phyloP scores from a whole-genome alignment of 371 early-diverging fungal species.

The Apophysomyces ossiformis region DNA sequence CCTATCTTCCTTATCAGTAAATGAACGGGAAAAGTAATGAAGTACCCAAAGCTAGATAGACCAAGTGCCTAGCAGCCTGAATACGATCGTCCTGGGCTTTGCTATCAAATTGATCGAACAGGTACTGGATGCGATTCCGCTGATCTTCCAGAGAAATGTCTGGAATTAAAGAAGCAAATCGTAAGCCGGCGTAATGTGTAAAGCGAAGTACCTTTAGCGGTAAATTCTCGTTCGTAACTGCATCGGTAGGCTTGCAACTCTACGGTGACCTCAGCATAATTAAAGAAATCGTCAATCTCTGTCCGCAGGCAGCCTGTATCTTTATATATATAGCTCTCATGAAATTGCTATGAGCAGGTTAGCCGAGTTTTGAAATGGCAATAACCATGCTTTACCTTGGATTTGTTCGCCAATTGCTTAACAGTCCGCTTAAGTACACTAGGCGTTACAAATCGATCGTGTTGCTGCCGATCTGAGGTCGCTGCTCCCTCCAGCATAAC shows the following conservation, averaged over 20 bases:
- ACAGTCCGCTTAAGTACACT: constrained; percentile 41
- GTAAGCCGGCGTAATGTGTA: not conserved
- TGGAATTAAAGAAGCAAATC: not conserved
- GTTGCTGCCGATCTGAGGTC: not conserved
- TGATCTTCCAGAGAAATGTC: constrained; percentile 32
- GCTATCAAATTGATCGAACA: constrained; percentile 64
- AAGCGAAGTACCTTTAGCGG: constrained; percentile 24
- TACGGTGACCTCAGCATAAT: constrained; percentile 61
- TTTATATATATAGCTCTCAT: constrained; percentile 64
- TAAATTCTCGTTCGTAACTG: constrained; percentile 49
- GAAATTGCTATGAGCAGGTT: constrained; percentile 42
- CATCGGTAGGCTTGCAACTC: constrained; percentile 48
- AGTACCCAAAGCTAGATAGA: constrained; percentile 70
- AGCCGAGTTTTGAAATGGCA: not conserved
- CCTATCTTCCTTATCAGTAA: constrained; percentile 32
- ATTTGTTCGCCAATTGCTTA: constrained; percentile 36
- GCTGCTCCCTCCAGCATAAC: constrained; percentile 13
- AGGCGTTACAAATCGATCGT: constrained; percentile 37
- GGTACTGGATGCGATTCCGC: constrained; percentile 40
- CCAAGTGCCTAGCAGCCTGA: constrained; percentile 51
- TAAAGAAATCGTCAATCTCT: constrained; percentile 80
- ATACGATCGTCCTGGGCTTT: constrained; percentile 46
- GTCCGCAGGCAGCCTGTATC: constrained; percentile 62
- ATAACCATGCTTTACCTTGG: constrained; percentile 23
- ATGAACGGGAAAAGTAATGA: not conserved